Percentiles rank a stretch among this genome's conserved stretches.
These are phyloP conservation scores for Amanita pallidorosea DNA, from an alignment of 768 basidiomycete species.

Conservation along the genomic window DNA sequence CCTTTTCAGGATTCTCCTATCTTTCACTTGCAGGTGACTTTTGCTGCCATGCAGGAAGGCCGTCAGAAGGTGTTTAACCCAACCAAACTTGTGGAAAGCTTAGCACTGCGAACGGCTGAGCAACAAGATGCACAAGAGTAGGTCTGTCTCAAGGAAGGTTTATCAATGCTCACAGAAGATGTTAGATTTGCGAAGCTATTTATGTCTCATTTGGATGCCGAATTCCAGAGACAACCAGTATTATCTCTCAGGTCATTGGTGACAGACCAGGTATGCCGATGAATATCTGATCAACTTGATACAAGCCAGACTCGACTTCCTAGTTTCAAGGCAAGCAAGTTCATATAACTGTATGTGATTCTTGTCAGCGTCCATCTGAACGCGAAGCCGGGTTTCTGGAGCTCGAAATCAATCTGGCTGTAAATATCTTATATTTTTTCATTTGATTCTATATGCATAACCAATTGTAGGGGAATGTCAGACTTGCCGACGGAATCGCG, in stretches of 20 bases:
- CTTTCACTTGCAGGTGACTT: slow-evolving; percentile 68
- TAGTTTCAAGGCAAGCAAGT: slow-evolving; percentile 85
- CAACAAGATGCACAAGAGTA: slow-evolving; percentile 98
- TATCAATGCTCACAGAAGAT: background rate
- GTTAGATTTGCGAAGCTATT: slow-evolving; percentile 89
- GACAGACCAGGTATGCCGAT: slow-evolving; percentile 49
- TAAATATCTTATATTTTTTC: slow-evolving; percentile 17
- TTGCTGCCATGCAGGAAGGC: slow-evolving; percentile 78
- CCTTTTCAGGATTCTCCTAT: slow-evolving; percentile 57
- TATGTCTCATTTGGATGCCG: slow-evolving; percentile 77
- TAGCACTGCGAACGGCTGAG: slow-evolving; percentile 70
- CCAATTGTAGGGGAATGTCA: slow-evolving; percentile 47
- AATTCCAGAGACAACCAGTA: slow-evolving; percentile 75
- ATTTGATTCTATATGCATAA: background rate
- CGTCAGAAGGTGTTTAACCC: slow-evolving; percentile 72
- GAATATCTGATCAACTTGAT: background rate
- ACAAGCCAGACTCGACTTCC: background rate
- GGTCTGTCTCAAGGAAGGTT: slow-evolving; percentile 10
- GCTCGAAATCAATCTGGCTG: slow-evolving; percentile 79
- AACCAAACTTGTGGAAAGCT: slow-evolving; percentile 69
- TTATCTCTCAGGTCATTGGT: slow-evolving; percentile 58
- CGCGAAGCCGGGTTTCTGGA: slow-evolving; percentile 70
- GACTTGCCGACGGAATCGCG: slow-evolving; percentile 64
- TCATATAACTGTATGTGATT: slow-evolving; percentile 70
- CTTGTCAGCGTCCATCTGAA: slow-evolving; percentile 62